Evolutionary conservation across 495 filamentous ascomycete species (phyloP).

Genomic region (Podospora australis): DNA sequence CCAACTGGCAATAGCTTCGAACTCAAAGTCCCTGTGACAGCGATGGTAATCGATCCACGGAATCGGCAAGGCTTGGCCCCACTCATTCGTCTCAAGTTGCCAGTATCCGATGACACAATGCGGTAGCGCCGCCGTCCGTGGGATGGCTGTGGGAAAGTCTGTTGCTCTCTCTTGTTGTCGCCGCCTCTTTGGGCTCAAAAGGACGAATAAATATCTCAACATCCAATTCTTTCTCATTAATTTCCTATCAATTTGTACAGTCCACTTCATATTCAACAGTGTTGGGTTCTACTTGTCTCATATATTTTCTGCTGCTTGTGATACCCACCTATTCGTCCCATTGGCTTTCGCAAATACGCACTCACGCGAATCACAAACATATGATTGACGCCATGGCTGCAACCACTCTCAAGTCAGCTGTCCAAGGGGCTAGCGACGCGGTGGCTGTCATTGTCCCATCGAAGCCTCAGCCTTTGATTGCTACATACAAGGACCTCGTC

Average conservation of each 20-base stretch:
- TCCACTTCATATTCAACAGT: background rate
- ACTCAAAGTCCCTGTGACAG: no score
- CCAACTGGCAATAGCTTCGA: background rate
- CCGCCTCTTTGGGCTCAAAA: background rate
- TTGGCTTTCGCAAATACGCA: background rate
- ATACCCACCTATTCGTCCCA: conserved; percentile 1
- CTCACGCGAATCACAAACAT: background rate
- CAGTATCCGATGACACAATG: conserved; percentile 13
- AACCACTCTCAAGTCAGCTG: conserved; percentile 37
- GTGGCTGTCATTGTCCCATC: conserved; percentile 64
- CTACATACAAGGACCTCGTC: conserved; percentile 58
- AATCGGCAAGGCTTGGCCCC: background rate
- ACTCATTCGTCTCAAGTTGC: conserved; percentile 6
- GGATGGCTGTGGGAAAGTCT: background rate
- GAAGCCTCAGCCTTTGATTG: conserved; percentile 47
- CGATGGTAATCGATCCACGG: no score
- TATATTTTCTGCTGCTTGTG: background rate
- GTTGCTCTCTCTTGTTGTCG: background rate
- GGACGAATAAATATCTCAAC: background rate
- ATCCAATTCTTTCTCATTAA: background rate
- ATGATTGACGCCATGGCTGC: conserved; percentile 17
- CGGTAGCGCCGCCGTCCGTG: background rate
- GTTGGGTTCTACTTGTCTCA: background rate
- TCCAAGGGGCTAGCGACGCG: conserved; percentile 32
- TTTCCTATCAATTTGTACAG: background rate